Evolutionary conservation across 352 stramenopile species (phyloP), one percentile per base, ranked within the genome.

Genomic region (Globisporangium megalacanthum): DNA sequence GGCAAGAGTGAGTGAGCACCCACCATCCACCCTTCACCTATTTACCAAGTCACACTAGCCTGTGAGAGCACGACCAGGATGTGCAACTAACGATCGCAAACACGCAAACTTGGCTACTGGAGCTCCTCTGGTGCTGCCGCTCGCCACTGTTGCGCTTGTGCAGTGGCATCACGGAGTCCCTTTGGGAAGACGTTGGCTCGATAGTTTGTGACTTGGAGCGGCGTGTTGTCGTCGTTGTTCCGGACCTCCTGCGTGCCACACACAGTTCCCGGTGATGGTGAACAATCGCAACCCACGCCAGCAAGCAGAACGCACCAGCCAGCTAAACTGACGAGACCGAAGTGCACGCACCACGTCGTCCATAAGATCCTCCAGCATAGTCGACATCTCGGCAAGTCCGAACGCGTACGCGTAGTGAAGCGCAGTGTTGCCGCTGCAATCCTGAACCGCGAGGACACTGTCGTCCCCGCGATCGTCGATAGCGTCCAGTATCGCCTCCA

Each of bases 381-480:
- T 75, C n/a, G 70, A 77, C 4, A 77, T 56, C 54, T 76, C 50
- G 1, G 72, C 70, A 55, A 76, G 54, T 0, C 65, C 71, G 55
- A 86, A 90, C 4, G 77, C 80, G 68, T 90, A 90, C 54, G 71
- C 75, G 56, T 90, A 88, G 54, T 90, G 80, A 2, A 90, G 56
- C 13, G 74, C 70, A 7, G 64, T 73, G 47, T 85, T 90, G 6
- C 74, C 77, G 15, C 73, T 39, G 4, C 29, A 31, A 52, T 90
- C 77, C 11, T n/a, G n/a, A 15, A 44, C 17, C 22, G 49, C 49
- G 6, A 87, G 54, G 7, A 62, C 47, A 1, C 56, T 37, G 48
- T 65, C 48, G 7, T 60, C 60, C 13, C 69, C 54, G 1, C 65
- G 49, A 41, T 68, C 49, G 1, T 63, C 65, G 5, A 54, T 48